These are phyloP conservation scores for Flaveria sonorensis DNA, from an alignment of 129 eudicot genomes.

Conservation along the genomic window DNA sequence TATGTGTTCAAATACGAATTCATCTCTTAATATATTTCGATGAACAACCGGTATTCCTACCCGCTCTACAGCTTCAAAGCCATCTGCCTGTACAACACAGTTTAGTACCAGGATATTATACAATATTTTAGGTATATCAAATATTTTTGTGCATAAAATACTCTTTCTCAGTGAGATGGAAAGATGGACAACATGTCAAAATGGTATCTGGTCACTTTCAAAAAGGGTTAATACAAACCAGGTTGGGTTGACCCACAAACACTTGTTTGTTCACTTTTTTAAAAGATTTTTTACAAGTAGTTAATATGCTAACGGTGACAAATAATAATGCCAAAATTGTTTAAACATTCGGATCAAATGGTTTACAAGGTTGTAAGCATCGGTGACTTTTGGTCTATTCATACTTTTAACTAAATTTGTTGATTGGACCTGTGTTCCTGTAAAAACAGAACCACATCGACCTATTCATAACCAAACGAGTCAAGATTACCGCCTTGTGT, in stretches of 20 bases:
- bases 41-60: constrained; percentile 42
- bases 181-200: background rate
- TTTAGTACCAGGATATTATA: background rate
- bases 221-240: background rate
- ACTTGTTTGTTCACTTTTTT: background rate
- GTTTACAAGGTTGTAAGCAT: background rate
- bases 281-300: background rate
- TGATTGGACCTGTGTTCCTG: background rate
- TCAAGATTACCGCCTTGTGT: background rate
- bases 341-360: background rate
- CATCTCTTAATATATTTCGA: constrained; percentile 30
- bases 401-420: background rate
- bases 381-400: no score
- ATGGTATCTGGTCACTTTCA: background rate
- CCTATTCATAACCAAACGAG: background rate
- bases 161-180: background rate
- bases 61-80: constrained; percentile 34
- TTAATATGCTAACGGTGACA: background rate
- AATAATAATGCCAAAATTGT: background rate
- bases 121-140: background rate
- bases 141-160: background rate
- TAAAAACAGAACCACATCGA: background rate
- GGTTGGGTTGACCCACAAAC: constrained; percentile 4
- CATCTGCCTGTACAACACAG: constrained; percentile 32
- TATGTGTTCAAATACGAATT: constrained; percentile 34